These are phyloP conservation scores for Cyberlindnera nakhonratchasimensis DNA, from an alignment of 805 yeast species.

Conservation along the genomic window DNA sequence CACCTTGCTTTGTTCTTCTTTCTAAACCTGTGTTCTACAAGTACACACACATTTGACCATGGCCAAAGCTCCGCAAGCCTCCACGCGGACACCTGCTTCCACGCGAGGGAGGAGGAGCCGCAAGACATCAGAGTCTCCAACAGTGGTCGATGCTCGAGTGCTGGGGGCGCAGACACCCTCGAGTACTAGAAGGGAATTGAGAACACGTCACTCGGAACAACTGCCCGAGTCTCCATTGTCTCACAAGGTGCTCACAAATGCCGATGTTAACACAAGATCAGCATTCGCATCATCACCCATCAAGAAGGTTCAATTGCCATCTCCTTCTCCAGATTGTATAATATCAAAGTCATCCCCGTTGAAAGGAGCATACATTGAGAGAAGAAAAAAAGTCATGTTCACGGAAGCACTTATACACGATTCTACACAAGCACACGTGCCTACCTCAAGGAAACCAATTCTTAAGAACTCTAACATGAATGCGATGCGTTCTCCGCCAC, in stretches of 20 bases:
- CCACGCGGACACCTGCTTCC: background rate
- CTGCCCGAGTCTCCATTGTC: conserved; percentile 6
- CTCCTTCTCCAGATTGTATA: conserved; percentile 25
- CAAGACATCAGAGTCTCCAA: background rate
- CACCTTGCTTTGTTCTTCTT: too few species aligned
- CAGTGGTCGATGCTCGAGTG: background rate
- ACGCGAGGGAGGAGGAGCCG: background rate
- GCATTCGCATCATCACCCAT: conserved; percentile 21
- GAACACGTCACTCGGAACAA: background rate
- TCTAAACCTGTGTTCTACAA: too few species aligned
- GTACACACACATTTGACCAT: too few species aligned
- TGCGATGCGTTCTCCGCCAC: conserved; percentile 9
- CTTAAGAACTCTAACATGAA: conserved; percentile 11
- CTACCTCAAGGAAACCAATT: conserved; percentile 26
- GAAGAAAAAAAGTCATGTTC: conserved; percentile 22
- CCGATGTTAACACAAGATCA: background rate
- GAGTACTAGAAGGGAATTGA: background rate
- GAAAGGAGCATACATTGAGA: background rate
- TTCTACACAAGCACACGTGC: background rate
- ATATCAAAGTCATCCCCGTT: conserved; percentile 25
- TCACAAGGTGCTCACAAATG: background rate
- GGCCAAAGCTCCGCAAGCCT: background rate
- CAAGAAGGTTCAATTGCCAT: conserved; percentile 17
- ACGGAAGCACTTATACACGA: conserved; percentile 12
- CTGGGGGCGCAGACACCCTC: conserved; percentile 3